Conservation (phyloP, 2,329 filamentous ascomycete species). For the Neocatenulostroma microsporum region DNA sequence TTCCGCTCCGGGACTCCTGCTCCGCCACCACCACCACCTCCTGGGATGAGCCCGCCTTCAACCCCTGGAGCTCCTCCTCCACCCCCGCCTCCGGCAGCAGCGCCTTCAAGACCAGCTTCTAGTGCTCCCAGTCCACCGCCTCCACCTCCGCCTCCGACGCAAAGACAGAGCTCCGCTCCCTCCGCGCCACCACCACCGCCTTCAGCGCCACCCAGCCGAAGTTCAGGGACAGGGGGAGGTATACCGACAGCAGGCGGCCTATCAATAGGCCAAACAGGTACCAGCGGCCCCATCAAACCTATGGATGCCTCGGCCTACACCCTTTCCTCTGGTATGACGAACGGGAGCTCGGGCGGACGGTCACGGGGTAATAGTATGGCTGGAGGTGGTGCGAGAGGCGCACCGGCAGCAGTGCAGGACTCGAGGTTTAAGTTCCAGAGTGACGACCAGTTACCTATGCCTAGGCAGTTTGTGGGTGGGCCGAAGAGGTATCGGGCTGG, state of each 20-base stretch:
- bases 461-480: constrained; percentile 68
- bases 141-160: constrained; percentile 12
- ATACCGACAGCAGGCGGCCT: constrained; percentile 24
- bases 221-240: constrained; percentile 7
- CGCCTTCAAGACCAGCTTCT: constrained; percentile 28
- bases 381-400: constrained; percentile 9
- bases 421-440: constrained; percentile 78
- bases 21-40: constrained; percentile 37
- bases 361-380: too few relatives aligned
- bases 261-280: constrained; percentile 10
- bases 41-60: constrained; percentile 28
- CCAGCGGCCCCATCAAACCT: constrained; percentile 1
- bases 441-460: constrained; percentile 74
- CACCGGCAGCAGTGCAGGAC: constrained; percentile 69
- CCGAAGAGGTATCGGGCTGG: constrained; percentile 79
- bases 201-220: constrained; percentile 3
- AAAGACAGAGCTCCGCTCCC: constrained; percentile 6
- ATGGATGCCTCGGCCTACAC: constrained; percentile 26
- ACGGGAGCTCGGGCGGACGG: too few relatives aligned
- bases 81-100: too few relatives aligned
- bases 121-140: too few relatives aligned
- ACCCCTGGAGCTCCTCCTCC: constrained; percentile 29
- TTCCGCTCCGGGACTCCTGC: constrained; percentile 39
- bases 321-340: too few relatives aligned
- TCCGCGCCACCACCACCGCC: constrained; percentile 9